These are phyloP conservation scores for Phytophthora boehmeriae DNA, from an alignment of 352 stramenopile genomes.

Conservation along the genomic window DNA sequence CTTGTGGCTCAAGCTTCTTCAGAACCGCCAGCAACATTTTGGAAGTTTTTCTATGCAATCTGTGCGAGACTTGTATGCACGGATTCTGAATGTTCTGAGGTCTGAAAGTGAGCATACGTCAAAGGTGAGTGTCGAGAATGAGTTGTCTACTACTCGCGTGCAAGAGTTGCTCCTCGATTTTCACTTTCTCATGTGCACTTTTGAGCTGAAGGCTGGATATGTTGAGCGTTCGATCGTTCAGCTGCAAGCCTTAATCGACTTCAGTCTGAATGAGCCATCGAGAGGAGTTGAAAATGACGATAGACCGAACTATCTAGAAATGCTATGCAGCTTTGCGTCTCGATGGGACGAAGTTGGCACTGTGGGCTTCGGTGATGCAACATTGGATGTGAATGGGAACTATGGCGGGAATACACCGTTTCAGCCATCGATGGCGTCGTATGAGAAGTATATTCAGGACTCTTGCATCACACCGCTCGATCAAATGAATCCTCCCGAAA, in stretches of 20 bases:
- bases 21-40: slow-evolving; percentile 65
- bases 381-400: background rate
- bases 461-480: slow-evolving; percentile 15
- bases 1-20: slow-evolving; percentile 67
- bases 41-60: slow-evolving; percentile 70
- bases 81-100: slow-evolving; percentile 58
- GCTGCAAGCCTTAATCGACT: slow-evolving; percentile 65
- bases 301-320: slow-evolving; percentile 23
- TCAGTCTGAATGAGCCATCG: slow-evolving; percentile 35
- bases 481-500: slow-evolving; percentile 40
- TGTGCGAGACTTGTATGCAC: slow-evolving; percentile 73
- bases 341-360: slow-evolving; percentile 34
- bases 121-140: background rate
- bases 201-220: slow-evolving; percentile 66
- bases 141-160: background rate
- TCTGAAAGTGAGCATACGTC: slow-evolving; percentile 23
- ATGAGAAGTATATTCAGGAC: slow-evolving; percentile 28
- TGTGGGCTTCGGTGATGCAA: slow-evolving; percentile 34
- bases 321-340: slow-evolving; percentile 38
- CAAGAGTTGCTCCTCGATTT: slow-evolving; percentile 45
- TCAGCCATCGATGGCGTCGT: slow-evolving; percentile 11
- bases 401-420: slow-evolving; percentile 8
- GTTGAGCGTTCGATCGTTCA: slow-evolving; percentile 68
- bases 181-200: slow-evolving; percentile 51
- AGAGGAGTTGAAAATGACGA: background rate